These are phyloP conservation scores for Thelonectria discophora DNA, from an alignment of 2,329 filamentous ascomycete genomes.

Conservation along the genomic window DNA sequence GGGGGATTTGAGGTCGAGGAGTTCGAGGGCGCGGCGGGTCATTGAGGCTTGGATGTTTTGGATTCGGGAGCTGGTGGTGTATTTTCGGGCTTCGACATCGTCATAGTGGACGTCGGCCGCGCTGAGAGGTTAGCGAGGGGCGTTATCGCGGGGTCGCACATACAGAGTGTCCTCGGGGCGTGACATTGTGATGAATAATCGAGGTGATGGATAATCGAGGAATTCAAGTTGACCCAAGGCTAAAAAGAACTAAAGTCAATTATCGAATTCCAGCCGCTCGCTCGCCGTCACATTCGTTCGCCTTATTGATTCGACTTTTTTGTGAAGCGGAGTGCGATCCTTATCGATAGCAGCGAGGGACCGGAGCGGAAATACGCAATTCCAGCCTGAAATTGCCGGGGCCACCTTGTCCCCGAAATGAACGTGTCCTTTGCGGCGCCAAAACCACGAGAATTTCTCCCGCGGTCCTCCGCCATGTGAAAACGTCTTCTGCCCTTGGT, in stretches of 20 bases:
- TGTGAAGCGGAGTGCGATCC: conserved; percentile 35
- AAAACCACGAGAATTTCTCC: conserved; percentile 26
- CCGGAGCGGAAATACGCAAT: conserved; percentile 16
- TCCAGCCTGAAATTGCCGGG: conserved; percentile 28
- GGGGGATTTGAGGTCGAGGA: conserved; percentile 81
- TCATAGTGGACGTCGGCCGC: conserved; percentile 98
- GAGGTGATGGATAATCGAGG: too few species aligned
- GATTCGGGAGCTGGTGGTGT: conserved; percentile 95
- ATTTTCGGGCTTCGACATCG: conserved; percentile 94
- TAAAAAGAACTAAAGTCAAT: not conserved
- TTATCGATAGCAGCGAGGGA: conserved; percentile 38
- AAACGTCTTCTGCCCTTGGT: conserved; percentile 10
- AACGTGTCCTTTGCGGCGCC: conserved; percentile 37
- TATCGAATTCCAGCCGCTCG: not conserved
- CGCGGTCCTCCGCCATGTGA: conserved; percentile 38
- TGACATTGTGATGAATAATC: conserved; percentile 84
- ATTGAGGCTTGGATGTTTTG: conserved; percentile 94
- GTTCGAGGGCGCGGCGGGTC: conserved; percentile 91
- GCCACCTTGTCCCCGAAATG: too few species aligned
- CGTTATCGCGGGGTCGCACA: conserved; percentile 44
- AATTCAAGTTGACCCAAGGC: not conserved
- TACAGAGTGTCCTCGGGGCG: conserved; percentile 95
- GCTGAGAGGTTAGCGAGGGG: conserved; percentile 57
- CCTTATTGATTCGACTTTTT: conserved; percentile 40
- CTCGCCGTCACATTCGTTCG: conserved; percentile 22